phyloP scores from a whole-genome alignment of 2,329 filamentous ascomycete species.

The Aspergillus ochraceus region DNA sequence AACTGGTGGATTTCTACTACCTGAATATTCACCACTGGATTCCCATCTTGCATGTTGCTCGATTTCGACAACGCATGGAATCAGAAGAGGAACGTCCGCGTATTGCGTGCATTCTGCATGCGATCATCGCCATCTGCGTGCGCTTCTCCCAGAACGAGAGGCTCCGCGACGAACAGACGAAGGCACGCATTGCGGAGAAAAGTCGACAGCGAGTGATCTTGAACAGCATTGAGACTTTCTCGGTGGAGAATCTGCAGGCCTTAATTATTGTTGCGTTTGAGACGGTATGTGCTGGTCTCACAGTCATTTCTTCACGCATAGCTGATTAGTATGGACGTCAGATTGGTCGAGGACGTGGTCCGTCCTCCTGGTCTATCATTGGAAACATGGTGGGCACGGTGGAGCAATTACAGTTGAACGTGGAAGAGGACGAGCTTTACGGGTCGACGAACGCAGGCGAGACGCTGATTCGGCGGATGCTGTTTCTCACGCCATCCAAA shows the following conservation, averaged over 20 bases:
- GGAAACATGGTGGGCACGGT: constrained; percentile 38
- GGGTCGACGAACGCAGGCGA: constrained; percentile 13
- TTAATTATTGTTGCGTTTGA: constrained; percentile 37
- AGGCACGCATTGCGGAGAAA: constrained; percentile 12
- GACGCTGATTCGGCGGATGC: constrained; percentile 36
- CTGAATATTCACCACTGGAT: constrained; percentile 35
- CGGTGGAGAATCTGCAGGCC: constrained; percentile 37
- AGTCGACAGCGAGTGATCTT: constrained; percentile 28
- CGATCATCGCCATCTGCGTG: constrained; percentile 22
- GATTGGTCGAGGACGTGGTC: constrained; percentile 35
- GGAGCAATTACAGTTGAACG: constrained; percentile 32
- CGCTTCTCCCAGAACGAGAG: constrained; percentile 22
- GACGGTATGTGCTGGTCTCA: constrained; percentile 18
- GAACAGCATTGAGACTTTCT: constrained; percentile 34
- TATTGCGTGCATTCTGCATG: constrained; percentile 25
- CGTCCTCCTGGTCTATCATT: constrained; percentile 37
- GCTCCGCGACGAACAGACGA: constrained; percentile 7
- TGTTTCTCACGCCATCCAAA: constrained; percentile 31
- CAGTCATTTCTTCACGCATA: background rate
- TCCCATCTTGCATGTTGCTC: constrained; percentile 31
- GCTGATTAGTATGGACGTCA: constrained; percentile 3
- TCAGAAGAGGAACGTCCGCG: constrained; percentile 15
- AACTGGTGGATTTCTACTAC: constrained; percentile 33
- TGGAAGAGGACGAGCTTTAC: constrained; percentile 30
- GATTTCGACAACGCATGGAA: constrained; percentile 28